Conservation (phyloP, 345 rosid species). For the Iberis pinnata region DNA sequence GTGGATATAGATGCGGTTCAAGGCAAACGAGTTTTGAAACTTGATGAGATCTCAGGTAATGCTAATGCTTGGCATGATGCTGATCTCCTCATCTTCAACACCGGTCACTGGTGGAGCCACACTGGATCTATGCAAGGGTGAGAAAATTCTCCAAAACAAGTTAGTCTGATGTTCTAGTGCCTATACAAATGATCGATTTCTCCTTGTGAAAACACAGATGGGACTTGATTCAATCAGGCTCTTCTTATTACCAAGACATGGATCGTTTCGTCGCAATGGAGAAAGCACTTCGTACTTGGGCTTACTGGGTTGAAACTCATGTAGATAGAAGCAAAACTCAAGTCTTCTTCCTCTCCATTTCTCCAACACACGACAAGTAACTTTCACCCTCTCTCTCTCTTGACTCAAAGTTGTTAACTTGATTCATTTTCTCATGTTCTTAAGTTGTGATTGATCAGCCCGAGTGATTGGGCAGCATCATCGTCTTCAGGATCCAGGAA, state of each 20-base stretch:
- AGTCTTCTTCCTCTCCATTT: slow-evolving; percentile 78
- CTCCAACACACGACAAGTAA: slow-evolving; percentile 91
- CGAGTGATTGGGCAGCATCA: slow-evolving; percentile 63
- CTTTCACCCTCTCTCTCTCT: not conserved
- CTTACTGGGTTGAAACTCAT: slow-evolving; percentile 70
- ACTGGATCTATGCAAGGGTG: slow-evolving; percentile 70
- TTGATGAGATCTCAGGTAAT: slow-evolving; percentile 65
- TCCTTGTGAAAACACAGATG: slow-evolving; percentile 46
- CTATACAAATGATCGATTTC: not conserved
- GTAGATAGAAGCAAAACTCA: slow-evolving; percentile 49
- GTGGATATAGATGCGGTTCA: slow-evolving; percentile 69
- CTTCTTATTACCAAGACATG: slow-evolving; percentile 74
- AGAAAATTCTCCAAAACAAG: too few species aligned
- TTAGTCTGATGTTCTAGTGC: not conserved
- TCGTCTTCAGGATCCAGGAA: slow-evolving; percentile 40
- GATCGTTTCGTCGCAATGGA: slow-evolving; percentile 78
- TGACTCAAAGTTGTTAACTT: not conserved
- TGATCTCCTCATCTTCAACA: slow-evolving; percentile 72
- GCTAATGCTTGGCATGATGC: slow-evolving; percentile 58
- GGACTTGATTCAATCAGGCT: slow-evolving; percentile 83
- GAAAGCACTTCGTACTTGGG: slow-evolving; percentile 81
- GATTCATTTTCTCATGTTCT: not conserved
- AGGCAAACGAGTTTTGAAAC: slow-evolving; percentile 65
- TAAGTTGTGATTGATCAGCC: slow-evolving; percentile 38
- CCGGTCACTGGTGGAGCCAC: slow-evolving; percentile 98